A percentile compares a stretch with the other conserved stretches of the same genome.
Evolutionary conservation across 2,329 filamentous ascomycete genomes (phyloP).

Genomic region (Arthrobotrys sinensis): DNA sequence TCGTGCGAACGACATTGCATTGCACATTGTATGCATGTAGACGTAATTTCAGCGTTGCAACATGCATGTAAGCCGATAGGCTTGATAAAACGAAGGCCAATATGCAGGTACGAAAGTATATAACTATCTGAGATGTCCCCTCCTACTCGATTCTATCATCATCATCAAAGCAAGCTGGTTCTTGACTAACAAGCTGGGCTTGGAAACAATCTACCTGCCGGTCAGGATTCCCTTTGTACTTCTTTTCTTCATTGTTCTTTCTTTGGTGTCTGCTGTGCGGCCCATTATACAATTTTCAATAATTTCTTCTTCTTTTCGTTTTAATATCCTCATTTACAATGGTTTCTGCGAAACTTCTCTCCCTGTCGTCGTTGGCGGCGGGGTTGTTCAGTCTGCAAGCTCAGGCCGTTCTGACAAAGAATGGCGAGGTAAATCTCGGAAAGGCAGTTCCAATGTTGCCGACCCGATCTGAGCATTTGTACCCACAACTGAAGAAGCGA

Average conservation of each 20-base stretch:
- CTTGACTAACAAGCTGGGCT: constrained; percentile 36
- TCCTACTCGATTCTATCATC: constrained; percentile 4
- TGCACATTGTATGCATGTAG: neutral
- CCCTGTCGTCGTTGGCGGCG: neutral
- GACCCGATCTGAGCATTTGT: constrained; percentile 17
- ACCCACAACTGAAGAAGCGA: constrained; percentile 34
- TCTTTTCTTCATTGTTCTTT: neutral
- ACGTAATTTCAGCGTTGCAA: neutral
- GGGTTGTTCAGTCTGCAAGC: constrained; percentile 27
- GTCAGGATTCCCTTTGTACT: constrained; percentile 12
- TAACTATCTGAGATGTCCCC: neutral
- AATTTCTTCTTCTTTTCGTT: neutral
- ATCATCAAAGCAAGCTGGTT: constrained; percentile 17
- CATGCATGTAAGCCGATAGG: neutral
- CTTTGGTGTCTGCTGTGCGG: constrained; percentile 24
- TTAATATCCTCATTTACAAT: constrained; percentile 4
- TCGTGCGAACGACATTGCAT: neutral
- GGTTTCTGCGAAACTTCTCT: constrained; percentile 24
- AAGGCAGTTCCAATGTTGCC: constrained; percentile 14
- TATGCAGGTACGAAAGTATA: constrained; percentile 7
- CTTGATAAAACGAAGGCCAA: neutral
- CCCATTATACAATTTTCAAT: constrained; percentile 9
- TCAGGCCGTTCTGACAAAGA: constrained; percentile 18
- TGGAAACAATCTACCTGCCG: constrained; percentile 28
- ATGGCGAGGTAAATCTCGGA: constrained; percentile 6